A percentile compares a stretch with the other conserved stretches of the same genome.
Conservation (phyloP, 768 basidiomycete species). For the Suillus placidus region DNA sequence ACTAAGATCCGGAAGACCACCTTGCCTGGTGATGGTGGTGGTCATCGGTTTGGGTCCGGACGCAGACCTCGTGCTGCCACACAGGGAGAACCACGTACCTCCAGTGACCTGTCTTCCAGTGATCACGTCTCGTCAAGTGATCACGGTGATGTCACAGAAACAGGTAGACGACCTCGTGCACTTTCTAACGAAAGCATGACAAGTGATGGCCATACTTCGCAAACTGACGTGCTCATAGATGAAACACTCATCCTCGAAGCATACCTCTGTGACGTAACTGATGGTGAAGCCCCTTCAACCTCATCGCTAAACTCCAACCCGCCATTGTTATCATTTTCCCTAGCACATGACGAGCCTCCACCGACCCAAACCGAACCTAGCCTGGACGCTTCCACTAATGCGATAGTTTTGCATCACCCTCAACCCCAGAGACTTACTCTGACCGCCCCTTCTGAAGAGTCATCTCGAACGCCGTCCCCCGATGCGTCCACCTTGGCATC, state of each 20-base stretch:
- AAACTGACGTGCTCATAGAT: constrained; percentile 80
- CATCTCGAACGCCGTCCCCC: constrained; percentile 67
- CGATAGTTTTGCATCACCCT: constrained; percentile 61
- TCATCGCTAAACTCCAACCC: constrained; percentile 22
- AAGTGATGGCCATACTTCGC: constrained; percentile 44
- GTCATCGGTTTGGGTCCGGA: constrained; percentile 74
- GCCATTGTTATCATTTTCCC: constrained; percentile 28
- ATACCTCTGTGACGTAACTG: constrained; percentile 66
- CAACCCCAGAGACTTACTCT: constrained; percentile 56
- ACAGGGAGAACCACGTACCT: constrained; percentile 53
- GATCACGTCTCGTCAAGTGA: constrained; percentile 49
- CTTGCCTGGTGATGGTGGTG: constrained; percentile 73
- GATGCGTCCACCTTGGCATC: constrained; percentile 34
- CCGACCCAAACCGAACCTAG: constrained; percentile 26
- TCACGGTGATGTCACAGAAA: constrained; percentile 53
- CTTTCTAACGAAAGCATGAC: constrained; percentile 40
- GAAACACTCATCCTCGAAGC: constrained; percentile 85
- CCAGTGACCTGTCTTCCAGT: constrained; percentile 67
- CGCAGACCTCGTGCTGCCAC: constrained; percentile 33
- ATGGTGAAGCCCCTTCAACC: constrained; percentile 32
- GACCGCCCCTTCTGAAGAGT: constrained; percentile 33
- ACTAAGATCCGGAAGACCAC: constrained; percentile 94
- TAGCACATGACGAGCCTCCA: constrained; percentile 21
- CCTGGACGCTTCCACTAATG: constrained; percentile 38
- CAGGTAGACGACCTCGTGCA: constrained; percentile 37